Percentiles rank a stretch among this genome's conserved stretches.
Evolutionary conservation across 2,329 filamentous ascomycete genomes (phyloP).

Genomic region (Arthrinium phaeospermum): DNA sequence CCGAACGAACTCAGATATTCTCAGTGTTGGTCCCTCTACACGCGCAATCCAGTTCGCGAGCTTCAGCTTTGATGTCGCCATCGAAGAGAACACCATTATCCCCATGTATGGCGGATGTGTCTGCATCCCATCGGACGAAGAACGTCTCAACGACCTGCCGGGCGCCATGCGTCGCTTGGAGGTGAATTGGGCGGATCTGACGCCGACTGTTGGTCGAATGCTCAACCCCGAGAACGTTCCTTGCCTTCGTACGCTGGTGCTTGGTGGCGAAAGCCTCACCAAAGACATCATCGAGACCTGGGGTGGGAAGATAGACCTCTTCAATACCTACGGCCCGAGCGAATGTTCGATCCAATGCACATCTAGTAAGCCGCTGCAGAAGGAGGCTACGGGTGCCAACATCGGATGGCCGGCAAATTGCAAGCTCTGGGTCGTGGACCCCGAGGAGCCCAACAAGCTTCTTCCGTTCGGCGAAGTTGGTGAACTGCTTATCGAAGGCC

Average conservation of each 20-base stretch:
- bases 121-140: conserved; percentile 21
- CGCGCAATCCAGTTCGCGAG: conserved; percentile 29
- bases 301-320: conserved; percentile 15
- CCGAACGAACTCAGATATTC: conserved; percentile 4
- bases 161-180: conserved; percentile 20
- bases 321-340: conserved; percentile 3
- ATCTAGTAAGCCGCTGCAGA: not conserved
- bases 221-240: conserved; percentile 29
- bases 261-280: conserved; percentile 40
- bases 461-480: not conserved
- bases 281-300: conserved; percentile 23
- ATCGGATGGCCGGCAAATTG: conserved; percentile 6
- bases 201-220: conserved; percentile 31
- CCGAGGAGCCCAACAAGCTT: not conserved
- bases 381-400: conserved; percentile 5
- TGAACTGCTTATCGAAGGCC: conserved; percentile 18
- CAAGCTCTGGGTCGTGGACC: conserved; percentile 7
- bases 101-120: conserved; percentile 22
- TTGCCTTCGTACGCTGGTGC: conserved; percentile 28
- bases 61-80: conserved; percentile 23
- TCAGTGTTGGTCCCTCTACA: conserved; percentile 55
- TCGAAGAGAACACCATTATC: conserved; percentile 19
- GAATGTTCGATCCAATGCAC: conserved; percentile 10
- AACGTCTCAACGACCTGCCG: conserved; percentile 14
- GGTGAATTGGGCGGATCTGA: conserved; percentile 30